Conservation (phyloP, 1,139 yeast genomes). For the Debaryomyces nepalensis region DNA sequence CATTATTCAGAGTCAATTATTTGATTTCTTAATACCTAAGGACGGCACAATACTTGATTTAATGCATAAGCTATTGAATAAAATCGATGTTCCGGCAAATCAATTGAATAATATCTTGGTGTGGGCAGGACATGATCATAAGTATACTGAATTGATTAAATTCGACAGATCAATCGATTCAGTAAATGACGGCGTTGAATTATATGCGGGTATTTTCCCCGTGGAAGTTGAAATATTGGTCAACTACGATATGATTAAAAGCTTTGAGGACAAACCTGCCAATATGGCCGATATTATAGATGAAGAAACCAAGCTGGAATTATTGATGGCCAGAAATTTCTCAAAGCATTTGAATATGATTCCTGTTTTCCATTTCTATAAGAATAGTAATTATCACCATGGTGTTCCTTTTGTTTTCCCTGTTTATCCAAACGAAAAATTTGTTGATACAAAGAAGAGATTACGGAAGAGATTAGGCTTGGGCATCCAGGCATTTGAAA, state of each 20-base stretch:
- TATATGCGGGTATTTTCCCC: slow-evolving; percentile 51
- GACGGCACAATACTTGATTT: slow-evolving; percentile 62
- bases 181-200: slow-evolving; percentile 39
- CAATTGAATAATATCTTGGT: slow-evolving; percentile 57
- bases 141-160: slow-evolving; percentile 41
- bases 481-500: slow-evolving; percentile 78
- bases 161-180: slow-evolving; percentile 44
- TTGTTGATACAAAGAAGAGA: slow-evolving; percentile 68
- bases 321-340: slow-evolving; percentile 31
- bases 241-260: slow-evolving; percentile 42
- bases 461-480: slow-evolving; percentile 71
- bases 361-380: slow-evolving; percentile 72
- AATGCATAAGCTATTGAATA: slow-evolving; percentile 57
- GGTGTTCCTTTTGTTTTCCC: slow-evolving; percentile 88
- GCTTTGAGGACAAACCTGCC: slow-evolving; percentile 28
- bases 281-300: slow-evolving; percentile 30
- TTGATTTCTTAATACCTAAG: slow-evolving; percentile 71
- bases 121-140: slow-evolving; percentile 57
- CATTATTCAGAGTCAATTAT: slow-evolving; percentile 66
- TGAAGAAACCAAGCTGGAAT: slow-evolving; percentile 33
- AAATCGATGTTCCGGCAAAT: slow-evolving; percentile 55
- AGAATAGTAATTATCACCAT: slow-evolving; percentile 70
- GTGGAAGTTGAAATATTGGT: slow-evolving; percentile 47
- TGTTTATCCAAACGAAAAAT: slow-evolving; percentile 65
- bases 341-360: slow-evolving; percentile 47